phyloP scores from a whole-genome alignment of 176 grass and related monocot genomes.

The Chrysopogon serrulatus region DNA sequence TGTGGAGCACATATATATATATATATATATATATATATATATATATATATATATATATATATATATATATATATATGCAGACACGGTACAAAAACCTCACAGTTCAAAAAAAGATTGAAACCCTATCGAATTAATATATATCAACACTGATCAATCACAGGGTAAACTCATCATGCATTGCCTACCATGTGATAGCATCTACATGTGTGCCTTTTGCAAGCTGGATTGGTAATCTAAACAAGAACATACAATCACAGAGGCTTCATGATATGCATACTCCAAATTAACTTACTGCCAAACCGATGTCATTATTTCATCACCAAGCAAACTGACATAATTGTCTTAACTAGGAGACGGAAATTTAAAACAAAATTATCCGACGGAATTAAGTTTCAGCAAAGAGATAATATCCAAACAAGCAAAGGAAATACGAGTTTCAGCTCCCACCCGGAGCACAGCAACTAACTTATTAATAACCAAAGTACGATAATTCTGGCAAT shows the following conservation, averaged over 20 bases:
- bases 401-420: background rate
- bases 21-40: too few species aligned
- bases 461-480: background rate
- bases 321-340: background rate
- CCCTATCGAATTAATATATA: background rate
- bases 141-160: background rate
- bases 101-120: background rate
- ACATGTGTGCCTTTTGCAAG: background rate
- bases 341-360: background rate
- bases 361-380: background rate
- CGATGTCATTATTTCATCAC: background rate
- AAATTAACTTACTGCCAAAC: background rate
- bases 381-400: background rate
- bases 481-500: background rate
- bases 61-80: too few species aligned
- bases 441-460: background rate
- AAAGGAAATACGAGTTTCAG: background rate
- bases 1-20: background rate
- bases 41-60: too few species aligned
- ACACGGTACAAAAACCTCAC: background rate
- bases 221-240: background rate
- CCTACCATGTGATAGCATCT: background rate
- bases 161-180: background rate
- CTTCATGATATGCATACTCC: background rate
- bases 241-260: background rate